These are phyloP conservation scores for Fusarium virguliforme DNA, from an alignment of 2,329 filamentous ascomycete genomes.

Conservation along the genomic window DNA sequence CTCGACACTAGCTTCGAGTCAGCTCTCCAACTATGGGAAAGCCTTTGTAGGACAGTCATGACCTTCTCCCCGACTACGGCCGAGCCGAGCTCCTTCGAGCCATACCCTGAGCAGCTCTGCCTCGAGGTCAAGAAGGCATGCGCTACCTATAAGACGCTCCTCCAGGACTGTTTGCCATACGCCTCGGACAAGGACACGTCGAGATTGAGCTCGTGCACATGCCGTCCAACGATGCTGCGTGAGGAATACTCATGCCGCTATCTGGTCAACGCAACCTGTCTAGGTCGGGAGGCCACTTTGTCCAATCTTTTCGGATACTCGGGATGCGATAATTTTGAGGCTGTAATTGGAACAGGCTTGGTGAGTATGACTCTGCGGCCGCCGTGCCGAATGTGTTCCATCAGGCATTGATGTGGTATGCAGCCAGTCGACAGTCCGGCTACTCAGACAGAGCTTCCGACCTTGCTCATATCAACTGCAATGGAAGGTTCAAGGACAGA, in stretches of 20 bases:
- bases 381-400: neutral
- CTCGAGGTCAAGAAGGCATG: neutral
- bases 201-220: neutral
- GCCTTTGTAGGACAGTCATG: neutral
- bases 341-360: slow-evolving; percentile 7
- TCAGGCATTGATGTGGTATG: neutral
- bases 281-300: neutral
- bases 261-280: neutral
- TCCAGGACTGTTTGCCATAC: neutral
- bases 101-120: neutral
- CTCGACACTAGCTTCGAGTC: neutral
- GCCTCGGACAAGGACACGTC: neutral
- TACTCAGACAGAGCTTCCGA: neutral
- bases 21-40: neutral
- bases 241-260: neutral
- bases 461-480: neutral
- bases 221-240: neutral
- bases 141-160: neutral
- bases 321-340: slow-evolving; percentile 7
- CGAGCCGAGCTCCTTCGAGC: neutral
- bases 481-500: neutral
- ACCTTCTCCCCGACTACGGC: neutral
- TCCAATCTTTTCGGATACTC: neutral
- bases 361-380: neutral
- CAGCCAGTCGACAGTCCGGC: neutral